Evolutionary conservation across 2,329 filamentous ascomycete species (phyloP), one percentile per base, ranked within the genome.

Genomic region (Epichloe hybrida): DNA sequence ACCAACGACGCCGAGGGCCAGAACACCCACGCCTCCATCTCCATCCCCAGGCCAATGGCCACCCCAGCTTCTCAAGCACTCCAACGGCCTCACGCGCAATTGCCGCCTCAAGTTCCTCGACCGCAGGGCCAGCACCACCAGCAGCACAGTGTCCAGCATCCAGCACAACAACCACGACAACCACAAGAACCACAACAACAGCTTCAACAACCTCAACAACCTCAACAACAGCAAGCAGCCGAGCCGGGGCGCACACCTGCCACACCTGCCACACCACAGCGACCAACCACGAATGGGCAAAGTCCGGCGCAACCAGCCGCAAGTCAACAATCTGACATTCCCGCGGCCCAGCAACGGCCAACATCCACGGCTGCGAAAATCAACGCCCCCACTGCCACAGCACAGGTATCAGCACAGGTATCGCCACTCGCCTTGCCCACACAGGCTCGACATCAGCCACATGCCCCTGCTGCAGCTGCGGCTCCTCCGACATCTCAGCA

Each of bases 81-180:
- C 42, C 58, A 60, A 48, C 46, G 59, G 46, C 55, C 61, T 46
- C 57, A 61, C 43, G 53, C 61, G 44, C 62, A 67, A 47, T 51
- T 63, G 47, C 58, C 63, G 45, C 61, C 60, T 23, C 61, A 51
- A n/a, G 46, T 51, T 21, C 52, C 52, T 38, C 45, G 52, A 21
- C 49, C 49, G 23, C 52, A 51, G 21, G 49, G 52, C 23, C 52
- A 66, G 51, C 17, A 17, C 35, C 55, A 58, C 35, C 55, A 58
- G 23, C 49, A 53, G 17, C 53, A 47, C 13, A 31, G 7, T 34
- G 7, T 21, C 20, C 15, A 27, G 34, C 48, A 53, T 9, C 57
- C 56, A 38, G 7, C 53, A 43, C 21, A 51, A 49, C 41, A 45
- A 54, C 41, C 55, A 58, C 17, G 17, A 17, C 17, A 17, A 17